Evolutionary conservation across 306 rosid species (phyloP), one percentile per base, ranked within the genome.

Genomic region (Fragaria vesca): DNA sequence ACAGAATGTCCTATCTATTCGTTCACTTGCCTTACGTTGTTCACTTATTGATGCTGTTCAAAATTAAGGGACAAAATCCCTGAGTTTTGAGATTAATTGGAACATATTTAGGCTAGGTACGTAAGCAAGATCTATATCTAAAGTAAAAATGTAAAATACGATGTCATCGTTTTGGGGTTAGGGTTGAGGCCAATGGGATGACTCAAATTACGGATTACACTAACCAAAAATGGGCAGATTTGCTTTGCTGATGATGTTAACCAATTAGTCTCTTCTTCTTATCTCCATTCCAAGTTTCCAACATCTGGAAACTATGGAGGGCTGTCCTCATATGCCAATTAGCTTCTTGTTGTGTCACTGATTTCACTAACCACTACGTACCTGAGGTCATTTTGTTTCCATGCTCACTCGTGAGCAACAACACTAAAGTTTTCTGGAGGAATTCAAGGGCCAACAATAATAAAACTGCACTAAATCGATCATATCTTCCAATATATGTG

Each of bases 381-480:
- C 67, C 8, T 74, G 40, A 48, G 45, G 69, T 74, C 78, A 43
- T 74, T 74, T 12, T 15, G 77, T 60, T 74, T 60, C 26, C 69
- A 74, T 60, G 65, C 21, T 57, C 57, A 15, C 55, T 43, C 57
- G 55, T 60, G 57, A 74, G 17, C 74, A 69, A 69, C 74, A 69
- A 28, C 18, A 17, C 1, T 60, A 17, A 43, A 57, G n/a, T 69
- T 45, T 58, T 10, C 28, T 58, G 45, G 71, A 75, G 79, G 48
- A 75, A 75, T 62, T 32, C 61, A 62, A 46, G 79, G 78, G 43
- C 58, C 24, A 60, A 30, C 8, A 34, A 36, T 24, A 62, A 1
- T 28, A 11, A 13, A 28, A 4, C 32, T 24, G 6, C 4, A 61
- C 40, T 12, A 34, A 34, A 62, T 1, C 0, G 7, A 50, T 52